Conservation (phyloP, 495 filamentous ascomycete species). For the Opeltia flavorubescens region DNA sequence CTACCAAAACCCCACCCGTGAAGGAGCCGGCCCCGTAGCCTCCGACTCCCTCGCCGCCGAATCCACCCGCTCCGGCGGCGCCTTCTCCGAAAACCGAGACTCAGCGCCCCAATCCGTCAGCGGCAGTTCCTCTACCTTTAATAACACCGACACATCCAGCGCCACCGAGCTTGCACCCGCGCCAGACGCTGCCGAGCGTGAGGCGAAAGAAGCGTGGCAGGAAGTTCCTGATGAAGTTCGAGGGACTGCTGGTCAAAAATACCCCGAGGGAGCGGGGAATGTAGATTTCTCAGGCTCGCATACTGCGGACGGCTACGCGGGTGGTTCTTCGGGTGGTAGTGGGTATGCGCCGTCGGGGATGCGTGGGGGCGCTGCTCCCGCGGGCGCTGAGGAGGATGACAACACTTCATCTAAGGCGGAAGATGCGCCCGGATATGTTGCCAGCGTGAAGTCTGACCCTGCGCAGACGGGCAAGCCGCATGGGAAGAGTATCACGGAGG, state of each 20-base stretch:
- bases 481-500: constrained; percentile 41
- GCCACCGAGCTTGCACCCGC: constrained; percentile 38
- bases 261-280: constrained; percentile 36
- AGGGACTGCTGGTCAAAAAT: constrained; percentile 19
- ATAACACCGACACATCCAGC: constrained; percentile 40
- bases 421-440: constrained; percentile 32
- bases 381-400: neutral
- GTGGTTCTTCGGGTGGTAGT: constrained; percentile 30
- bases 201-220: constrained; percentile 29
- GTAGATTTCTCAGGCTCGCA: constrained; percentile 35
- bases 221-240: constrained; percentile 5
- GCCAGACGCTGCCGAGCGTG: constrained; percentile 30
- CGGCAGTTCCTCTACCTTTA: constrained; percentile 35
- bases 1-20: constrained; percentile 27
- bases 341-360: constrained; percentile 20
- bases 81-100: constrained; percentile 37
- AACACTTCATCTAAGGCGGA: constrained; percentile 20
- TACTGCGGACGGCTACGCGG: constrained; percentile 26
- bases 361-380: constrained; percentile 13
- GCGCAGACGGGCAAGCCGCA: constrained; percentile 33
- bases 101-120: constrained; percentile 34
- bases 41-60: constrained; percentile 54
- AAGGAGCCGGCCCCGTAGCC: constrained; percentile 41
- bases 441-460: constrained; percentile 20
- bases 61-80: constrained; percentile 36